Conservation (phyloP, 768 basidiomycete species). For the Tylopilus felleus region DNA sequence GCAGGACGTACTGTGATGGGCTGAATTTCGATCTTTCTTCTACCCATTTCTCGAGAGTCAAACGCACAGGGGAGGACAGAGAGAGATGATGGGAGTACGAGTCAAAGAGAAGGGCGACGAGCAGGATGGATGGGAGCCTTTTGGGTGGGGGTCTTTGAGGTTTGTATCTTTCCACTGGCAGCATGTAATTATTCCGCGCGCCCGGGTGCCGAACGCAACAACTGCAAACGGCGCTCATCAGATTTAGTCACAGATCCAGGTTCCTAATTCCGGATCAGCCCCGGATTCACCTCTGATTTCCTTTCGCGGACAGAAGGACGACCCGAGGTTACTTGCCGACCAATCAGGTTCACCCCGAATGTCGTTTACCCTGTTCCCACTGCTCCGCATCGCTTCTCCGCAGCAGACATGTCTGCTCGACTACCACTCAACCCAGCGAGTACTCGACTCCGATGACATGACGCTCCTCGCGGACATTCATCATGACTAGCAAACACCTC, state of each 20-base stretch:
- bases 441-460: not conserved
- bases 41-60: constrained; percentile 51
- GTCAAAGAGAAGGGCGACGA: constrained; percentile 16
- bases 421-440: constrained; percentile 16
- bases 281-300: constrained; percentile 21
- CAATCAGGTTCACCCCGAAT: not conserved
- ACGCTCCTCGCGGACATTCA: constrained; percentile 2
- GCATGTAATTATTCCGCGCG: constrained; percentile 39
- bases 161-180: constrained; percentile 34
- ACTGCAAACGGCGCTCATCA: constrained; percentile 36
- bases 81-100: constrained; percentile 23
- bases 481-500: not conserved
- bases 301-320: not conserved
- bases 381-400: constrained; percentile 21
- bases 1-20: constrained; percentile 64
- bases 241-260: constrained; percentile 30
- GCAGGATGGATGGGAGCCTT: constrained; percentile 32
- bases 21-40: constrained; percentile 80
- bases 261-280: constrained; percentile 26
- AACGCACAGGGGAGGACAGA: not conserved
- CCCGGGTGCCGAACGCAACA: constrained; percentile 38
- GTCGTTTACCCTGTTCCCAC: constrained; percentile 17
- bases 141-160: constrained; percentile 30
- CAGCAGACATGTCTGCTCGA: constrained; percentile 8
- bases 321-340: not conserved